Evolutionary conservation across 352 stramenopile genomes (phyloP), one percentile per base, ranked within the genome.

Genomic region (Globisporangium perplexum): DNA sequence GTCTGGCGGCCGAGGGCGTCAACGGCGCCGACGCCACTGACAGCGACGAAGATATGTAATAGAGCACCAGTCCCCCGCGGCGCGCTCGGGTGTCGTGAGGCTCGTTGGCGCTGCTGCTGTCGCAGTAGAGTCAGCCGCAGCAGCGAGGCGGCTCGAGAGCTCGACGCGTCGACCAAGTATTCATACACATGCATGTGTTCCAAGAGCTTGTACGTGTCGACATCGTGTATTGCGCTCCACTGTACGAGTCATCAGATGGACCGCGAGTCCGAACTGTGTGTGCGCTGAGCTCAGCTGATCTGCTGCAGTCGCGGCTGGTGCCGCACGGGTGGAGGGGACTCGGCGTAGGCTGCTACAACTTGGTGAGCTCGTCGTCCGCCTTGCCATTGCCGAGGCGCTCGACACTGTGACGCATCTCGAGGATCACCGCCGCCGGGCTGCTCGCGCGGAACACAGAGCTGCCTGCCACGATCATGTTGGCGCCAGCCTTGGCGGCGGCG

Each of bases 381-480:
- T 88, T 90, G 63, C 83, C 84, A 46, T 95, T 93, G 50, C 84
- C 84, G 26, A 68, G 71, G 35, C 65, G 69, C 63, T 96, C 81
- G 45, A 97, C 86, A 46, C 83, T 93, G 63, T 90, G 60, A 42
- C 86, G 72, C 77, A 97, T 76, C 38, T 82, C 63, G 23, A 83
- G 47, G 57, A 98, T 98, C 30, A 81, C 74, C 18, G 49, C 56
- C 7, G 69, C 77, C 20, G 86, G 78, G 52, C 96, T 68, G 0
- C 46, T 59, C 1, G 87, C 80, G 39, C 86, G 88, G 65, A 98
- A 98, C 36, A 98, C 88, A 8, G 92, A 97, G 50, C 86, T 97
- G 23, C 93, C 96, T 10, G 95, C 95, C 14, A 99, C 96, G 63
- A 99, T 98, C 68, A 98, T 93, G 68, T 99, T 99, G 10, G 96